phyloP scores from a whole-genome alignment of 139 green algal species.

The Diplosphaera chodatii region DNA sequence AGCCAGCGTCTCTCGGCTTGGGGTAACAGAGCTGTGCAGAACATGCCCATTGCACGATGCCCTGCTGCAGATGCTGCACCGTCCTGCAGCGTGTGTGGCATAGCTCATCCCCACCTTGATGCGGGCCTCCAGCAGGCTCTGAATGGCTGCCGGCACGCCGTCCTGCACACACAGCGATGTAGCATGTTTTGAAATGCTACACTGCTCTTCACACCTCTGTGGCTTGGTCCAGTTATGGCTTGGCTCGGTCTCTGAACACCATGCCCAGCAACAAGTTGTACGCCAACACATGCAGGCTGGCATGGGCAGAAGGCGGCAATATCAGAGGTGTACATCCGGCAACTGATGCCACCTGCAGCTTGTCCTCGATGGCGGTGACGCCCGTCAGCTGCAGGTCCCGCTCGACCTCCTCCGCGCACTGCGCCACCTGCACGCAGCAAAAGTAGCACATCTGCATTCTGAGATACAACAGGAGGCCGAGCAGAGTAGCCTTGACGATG shows the following conservation, averaged over 20 bases:
- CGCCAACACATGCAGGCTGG: no score
- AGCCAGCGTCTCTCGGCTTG: not conserved
- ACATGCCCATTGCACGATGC: no score
- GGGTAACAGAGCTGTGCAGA: not conserved
- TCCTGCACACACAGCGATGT: conserved; percentile 50
- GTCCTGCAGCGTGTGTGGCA: not conserved
- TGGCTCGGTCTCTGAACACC: no score
- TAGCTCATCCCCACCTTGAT: conserved; percentile 58
- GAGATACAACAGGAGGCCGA: no score
- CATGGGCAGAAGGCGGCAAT: no score
- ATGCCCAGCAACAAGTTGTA: no score
- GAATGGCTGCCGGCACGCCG: conserved; percentile 88
- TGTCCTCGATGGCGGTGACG: conserved; percentile 97
- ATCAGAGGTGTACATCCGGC: not conserved
- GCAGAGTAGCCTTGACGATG: no score
- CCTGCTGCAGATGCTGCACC: no score
- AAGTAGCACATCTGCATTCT: no score
- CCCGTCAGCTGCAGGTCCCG: conserved; percentile 79
- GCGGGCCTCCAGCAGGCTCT: conserved; percentile 70
- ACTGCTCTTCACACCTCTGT: no score
- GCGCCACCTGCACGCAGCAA: conserved; percentile 25
- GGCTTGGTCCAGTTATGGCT: no score
- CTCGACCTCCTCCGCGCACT: conserved; percentile 57
- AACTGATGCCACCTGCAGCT: conserved; percentile 60
- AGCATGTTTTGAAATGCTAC: no score